A percentile compares a stretch with the other conserved stretches of the same genome.
Evolutionary conservation across 352 stramenopile species (phyloP).

Genomic region (Blastocystis hominis): DNA sequence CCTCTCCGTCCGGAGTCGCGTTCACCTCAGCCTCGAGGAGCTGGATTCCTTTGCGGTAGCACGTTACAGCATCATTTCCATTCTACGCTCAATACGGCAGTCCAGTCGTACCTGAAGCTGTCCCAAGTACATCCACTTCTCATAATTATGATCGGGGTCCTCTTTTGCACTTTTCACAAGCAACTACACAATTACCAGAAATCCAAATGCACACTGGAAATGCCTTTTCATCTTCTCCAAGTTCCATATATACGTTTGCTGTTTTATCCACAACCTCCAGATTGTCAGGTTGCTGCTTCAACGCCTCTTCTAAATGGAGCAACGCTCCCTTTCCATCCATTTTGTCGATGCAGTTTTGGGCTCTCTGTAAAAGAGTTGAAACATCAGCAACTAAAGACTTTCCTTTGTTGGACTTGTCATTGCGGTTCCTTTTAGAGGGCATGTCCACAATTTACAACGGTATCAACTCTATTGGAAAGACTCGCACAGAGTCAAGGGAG

Average conservation of each 20-base stretch:
- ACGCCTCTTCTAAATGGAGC: not conserved
- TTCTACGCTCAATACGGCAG: not conserved
- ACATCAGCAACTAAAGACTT: not conserved
- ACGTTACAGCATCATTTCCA: slow-evolving; percentile 39
- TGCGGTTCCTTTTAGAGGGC: not conserved
- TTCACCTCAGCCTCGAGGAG: not conserved
- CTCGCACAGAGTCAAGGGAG: not conserved
- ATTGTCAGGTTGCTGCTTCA: not conserved
- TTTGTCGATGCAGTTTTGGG: slow-evolving; percentile 17
- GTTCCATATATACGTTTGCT: not conserved
- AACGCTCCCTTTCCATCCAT: not conserved
- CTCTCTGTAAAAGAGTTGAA: slow-evolving; percentile 24
- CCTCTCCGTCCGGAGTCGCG: not conserved
- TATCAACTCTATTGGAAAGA: not conserved
- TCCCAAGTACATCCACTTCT: slow-evolving; percentile 50
- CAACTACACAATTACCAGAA: slow-evolving; percentile 20
- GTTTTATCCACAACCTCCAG: slow-evolving; percentile 24
- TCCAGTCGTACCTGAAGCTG: not conserved
- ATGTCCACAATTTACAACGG: not conserved
- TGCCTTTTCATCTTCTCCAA: not conserved
- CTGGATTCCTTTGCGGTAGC: slow-evolving; percentile 40
- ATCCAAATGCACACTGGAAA: not conserved
- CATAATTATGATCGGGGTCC: slow-evolving; percentile 29
- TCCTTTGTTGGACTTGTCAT: not conserved
- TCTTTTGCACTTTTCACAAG: slow-evolving; percentile 41